A percentile compares a stretch with the other conserved stretches of the same genome.
Conservation (phyloP, 192 early-diverging fungal species). For the Geranomyces michiganensis region DNA sequence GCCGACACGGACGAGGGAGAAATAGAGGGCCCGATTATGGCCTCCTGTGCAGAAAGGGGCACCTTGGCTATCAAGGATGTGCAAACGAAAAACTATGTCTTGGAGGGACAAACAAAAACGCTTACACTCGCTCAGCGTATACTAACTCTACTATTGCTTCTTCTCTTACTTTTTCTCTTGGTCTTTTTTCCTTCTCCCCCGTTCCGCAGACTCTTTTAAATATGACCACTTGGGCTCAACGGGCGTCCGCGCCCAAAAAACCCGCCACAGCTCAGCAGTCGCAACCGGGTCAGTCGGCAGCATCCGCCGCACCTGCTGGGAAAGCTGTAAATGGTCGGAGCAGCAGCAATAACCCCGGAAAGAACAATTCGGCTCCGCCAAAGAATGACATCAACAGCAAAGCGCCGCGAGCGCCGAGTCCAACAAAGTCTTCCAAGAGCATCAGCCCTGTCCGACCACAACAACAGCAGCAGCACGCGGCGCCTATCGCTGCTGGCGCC, state of each 20-base stretch:
- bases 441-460: not conserved
- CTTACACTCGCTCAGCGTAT: no score
- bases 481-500: no score
- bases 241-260: constrained; percentile 23
- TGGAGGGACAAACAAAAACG: no score
- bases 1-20: no score
- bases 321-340: no score
- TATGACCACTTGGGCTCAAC: constrained; percentile 11
- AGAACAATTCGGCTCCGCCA: not conserved
- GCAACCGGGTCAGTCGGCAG: not conserved
- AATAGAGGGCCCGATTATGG: no score
- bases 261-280: not conserved
- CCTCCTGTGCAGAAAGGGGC: no score
- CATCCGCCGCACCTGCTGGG: not conserved
- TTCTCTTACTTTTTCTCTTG: not conserved
- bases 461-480: constrained; percentile 1
- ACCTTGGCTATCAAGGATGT: no score
- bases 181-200: not conserved
- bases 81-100: no score
- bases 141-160: not conserved
- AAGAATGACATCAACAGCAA: not conserved
- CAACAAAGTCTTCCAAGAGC: not conserved
- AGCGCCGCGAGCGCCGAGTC: not conserved
- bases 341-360: no score
- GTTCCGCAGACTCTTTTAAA: not conserved